Conservation (phyloP, 805 yeast genomes). For the Wickerhamomyces bovis region DNA sequence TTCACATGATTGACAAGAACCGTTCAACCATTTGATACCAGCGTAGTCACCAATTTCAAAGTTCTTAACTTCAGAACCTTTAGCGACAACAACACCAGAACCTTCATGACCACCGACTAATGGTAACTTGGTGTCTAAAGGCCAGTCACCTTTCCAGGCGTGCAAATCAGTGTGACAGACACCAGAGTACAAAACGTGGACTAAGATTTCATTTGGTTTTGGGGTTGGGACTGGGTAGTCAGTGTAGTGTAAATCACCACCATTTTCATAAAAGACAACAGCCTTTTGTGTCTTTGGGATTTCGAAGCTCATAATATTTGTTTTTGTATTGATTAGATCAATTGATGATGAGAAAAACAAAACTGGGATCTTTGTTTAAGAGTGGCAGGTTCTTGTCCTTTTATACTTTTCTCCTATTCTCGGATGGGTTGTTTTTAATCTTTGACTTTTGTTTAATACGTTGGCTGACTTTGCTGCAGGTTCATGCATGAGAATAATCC, state of each 20-base stretch:
- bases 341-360: neutral
- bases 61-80: slow-evolving; percentile 52
- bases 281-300: slow-evolving; percentile 45
- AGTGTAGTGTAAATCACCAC: slow-evolving; percentile 41
- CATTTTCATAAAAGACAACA: slow-evolving; percentile 43
- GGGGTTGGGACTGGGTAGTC: slow-evolving; percentile 54
- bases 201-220: slow-evolving; percentile 47
- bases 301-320: neutral
- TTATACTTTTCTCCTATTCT: neutral
- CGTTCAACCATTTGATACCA: slow-evolving; percentile 66
- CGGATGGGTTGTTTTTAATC: neutral
- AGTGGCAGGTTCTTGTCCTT: neutral
- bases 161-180: slow-evolving; percentile 65
- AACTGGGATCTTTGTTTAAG: neutral
- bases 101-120: slow-evolving; percentile 73
- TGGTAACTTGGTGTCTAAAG: slow-evolving; percentile 49
- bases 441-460: neutral
- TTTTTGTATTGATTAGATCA: neutral
- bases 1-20: slow-evolving; percentile 61
- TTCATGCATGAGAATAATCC: neutral
- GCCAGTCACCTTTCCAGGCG: slow-evolving; percentile 58
- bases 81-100: slow-evolving; percentile 63
- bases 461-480: neutral
- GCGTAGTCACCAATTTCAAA: slow-evolving; percentile 62
- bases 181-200: slow-evolving; percentile 57